Evolutionary conservation across 441 rosid genomes (phyloP).

Genomic region (Brassica balearica): DNA sequence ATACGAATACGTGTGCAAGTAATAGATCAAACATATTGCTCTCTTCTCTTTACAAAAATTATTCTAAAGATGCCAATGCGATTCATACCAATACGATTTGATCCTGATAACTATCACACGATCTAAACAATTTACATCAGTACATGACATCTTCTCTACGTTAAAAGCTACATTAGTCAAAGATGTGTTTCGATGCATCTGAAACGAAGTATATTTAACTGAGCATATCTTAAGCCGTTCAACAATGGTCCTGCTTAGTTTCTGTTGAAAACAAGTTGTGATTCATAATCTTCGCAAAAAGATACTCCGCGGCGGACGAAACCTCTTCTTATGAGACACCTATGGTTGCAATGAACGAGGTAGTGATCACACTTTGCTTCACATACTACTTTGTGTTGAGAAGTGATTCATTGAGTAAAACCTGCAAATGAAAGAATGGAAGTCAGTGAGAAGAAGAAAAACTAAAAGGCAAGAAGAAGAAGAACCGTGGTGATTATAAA

Average conservation of each 20-base stretch:
- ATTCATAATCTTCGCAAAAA: background rate
- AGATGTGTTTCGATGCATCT: background rate
- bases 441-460: too few species aligned
- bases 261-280: background rate
- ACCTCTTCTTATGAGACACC: too few species aligned
- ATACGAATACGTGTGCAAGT: background rate
- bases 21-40: background rate
- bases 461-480: too few species aligned
- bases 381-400: too few species aligned
- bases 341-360: too few species aligned
- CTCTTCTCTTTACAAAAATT: background rate
- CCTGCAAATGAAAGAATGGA: too few species aligned
- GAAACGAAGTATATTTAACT: background rate
- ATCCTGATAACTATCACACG: background rate
- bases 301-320: too few species aligned
- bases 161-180: background rate
- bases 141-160: background rate
- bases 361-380: too few species aligned
- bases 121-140: background rate
- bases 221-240: background rate
- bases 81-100: background rate
- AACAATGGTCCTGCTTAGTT: background rate
- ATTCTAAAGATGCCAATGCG: background rate
- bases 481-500: too few species aligned
- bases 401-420: too few species aligned